Conservation (phyloP, 169 alveolate genomes). For the Babesia gibsoni region DNA sequence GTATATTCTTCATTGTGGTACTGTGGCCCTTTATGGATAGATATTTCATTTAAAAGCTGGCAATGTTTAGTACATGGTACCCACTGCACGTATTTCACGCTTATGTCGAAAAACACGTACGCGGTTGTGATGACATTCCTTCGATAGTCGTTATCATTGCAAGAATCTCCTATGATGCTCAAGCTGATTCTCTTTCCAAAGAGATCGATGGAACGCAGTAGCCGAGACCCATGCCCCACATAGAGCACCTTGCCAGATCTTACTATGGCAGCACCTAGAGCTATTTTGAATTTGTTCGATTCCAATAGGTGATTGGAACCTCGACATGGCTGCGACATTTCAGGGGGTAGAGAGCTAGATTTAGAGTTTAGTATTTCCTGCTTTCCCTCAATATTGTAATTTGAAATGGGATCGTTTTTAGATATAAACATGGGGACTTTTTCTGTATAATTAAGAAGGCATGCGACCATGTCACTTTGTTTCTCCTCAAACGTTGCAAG, state of each 20-base stretch:
- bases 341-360: neutral
- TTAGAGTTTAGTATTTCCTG: neutral
- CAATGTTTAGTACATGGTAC: slow-evolving; percentile 19
- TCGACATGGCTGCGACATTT: neutral
- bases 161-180: slow-evolving; percentile 16
- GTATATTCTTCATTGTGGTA: no score
- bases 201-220: slow-evolving; percentile 29
- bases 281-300: slow-evolving; percentile 12
- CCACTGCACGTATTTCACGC: slow-evolving; percentile 14
- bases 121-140: neutral
- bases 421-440: slow-evolving; percentile 2
- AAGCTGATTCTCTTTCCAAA: slow-evolving; percentile 26
- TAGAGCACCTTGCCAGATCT: slow-evolving; percentile 10
- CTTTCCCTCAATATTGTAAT: neutral
- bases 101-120: slow-evolving; percentile 20
- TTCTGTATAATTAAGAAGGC: slow-evolving; percentile 18
- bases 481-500: neutral
- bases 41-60: neutral
- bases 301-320: neutral
- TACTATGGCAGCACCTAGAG: slow-evolving; percentile 30
- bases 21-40: neutral
- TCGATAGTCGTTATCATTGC: neutral
- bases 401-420: neutral
- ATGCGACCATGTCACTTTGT: neutral
- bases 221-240: slow-evolving; percentile 36